Percentiles rank a stretch among this genome's conserved stretches.
Conservation (phyloP, 192 early-diverging fungal species). For the Podila epigama region DNA sequence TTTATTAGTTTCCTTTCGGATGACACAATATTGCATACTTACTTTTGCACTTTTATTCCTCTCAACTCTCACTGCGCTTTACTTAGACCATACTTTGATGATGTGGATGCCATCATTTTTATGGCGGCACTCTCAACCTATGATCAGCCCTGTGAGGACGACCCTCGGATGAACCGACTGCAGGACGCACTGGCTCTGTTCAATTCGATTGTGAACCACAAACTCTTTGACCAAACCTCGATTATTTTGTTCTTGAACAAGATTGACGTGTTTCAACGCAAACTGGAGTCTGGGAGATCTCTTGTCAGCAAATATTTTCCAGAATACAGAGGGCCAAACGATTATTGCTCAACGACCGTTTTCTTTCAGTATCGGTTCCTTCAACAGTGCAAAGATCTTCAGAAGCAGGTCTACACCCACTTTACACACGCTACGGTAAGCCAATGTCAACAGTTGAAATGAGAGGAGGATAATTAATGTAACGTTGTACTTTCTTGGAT, state of each 20-base stretch:
- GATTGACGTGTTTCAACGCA: constrained; percentile 68
- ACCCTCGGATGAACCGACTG: constrained; percentile 65
- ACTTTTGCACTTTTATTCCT: neutral
- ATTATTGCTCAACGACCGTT: constrained; percentile 52
- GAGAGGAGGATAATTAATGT: neutral
- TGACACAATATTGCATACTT: neutral
- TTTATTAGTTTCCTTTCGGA: neutral
- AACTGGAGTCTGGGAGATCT: constrained; percentile 45
- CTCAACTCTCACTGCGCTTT: too few species aligned
- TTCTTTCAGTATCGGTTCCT: constrained; percentile 58
- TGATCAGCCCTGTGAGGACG: constrained; percentile 71
- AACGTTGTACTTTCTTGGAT: constrained; percentile 2
- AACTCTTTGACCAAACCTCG: constrained; percentile 55
- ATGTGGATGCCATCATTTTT: constrained; percentile 73
- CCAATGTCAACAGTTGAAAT: neutral
- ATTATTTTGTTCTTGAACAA: constrained; percentile 74
- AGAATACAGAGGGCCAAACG: constrained; percentile 61
- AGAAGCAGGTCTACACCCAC: constrained; percentile 59
- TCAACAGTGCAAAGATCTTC: constrained; percentile 47
- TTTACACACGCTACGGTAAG: constrained; percentile 59
- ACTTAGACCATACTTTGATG: constrained; percentile 71
- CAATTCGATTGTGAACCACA: constrained; percentile 55
- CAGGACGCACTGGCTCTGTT: constrained; percentile 52
- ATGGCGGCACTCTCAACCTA: constrained; percentile 70
- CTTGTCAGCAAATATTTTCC: constrained; percentile 62